Conservation (phyloP, 2,329 filamentous ascomycete genomes). For the Nannizziopsis barbatae region DNA sequence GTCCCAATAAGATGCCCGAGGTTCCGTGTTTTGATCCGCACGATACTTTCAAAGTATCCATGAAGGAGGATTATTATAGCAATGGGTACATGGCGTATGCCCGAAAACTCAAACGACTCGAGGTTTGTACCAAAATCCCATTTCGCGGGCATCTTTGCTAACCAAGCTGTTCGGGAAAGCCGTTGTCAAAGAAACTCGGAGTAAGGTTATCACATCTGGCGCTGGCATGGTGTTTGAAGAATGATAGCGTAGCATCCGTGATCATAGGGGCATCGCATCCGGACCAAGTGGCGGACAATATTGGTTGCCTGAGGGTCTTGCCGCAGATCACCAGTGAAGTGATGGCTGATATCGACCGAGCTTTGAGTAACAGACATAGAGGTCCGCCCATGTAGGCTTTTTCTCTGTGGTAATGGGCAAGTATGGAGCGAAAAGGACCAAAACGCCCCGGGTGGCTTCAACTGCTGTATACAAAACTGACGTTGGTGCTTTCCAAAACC, state of each 20-base stretch:
- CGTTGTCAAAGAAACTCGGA: constrained; percentile 55
- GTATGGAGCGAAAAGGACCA: no score
- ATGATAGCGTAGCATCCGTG: constrained; percentile 42
- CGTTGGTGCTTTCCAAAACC: no score
- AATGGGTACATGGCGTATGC: constrained; percentile 38
- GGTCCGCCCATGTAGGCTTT: no score
- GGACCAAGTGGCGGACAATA: constrained; percentile 37
- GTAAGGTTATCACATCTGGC: constrained; percentile 48
- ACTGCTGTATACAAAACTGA: no score
- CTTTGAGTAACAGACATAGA: constrained; percentile 23
- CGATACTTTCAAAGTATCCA: constrained; percentile 34
- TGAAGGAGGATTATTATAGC: constrained; percentile 30
- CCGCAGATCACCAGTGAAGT: constrained; percentile 35
- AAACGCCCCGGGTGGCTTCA: no score
- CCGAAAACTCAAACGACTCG: constrained; percentile 46
- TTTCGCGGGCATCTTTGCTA: neutral
- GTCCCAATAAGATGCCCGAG: constrained; percentile 27
- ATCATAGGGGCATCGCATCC: constrained; percentile 36
- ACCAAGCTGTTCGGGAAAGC: constrained; percentile 31
- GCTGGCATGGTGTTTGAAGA: constrained; percentile 51
- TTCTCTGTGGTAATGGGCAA: no score
- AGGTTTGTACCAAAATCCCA: constrained; percentile 15
- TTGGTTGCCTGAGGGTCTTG: constrained; percentile 36
- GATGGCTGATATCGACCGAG: constrained; percentile 38
- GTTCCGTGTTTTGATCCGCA: neutral